Evolutionary conservation across 2,329 filamentous ascomycete genomes (phyloP), one percentile per base, ranked within the genome.

Genomic region (Zalaria obscura): DNA sequence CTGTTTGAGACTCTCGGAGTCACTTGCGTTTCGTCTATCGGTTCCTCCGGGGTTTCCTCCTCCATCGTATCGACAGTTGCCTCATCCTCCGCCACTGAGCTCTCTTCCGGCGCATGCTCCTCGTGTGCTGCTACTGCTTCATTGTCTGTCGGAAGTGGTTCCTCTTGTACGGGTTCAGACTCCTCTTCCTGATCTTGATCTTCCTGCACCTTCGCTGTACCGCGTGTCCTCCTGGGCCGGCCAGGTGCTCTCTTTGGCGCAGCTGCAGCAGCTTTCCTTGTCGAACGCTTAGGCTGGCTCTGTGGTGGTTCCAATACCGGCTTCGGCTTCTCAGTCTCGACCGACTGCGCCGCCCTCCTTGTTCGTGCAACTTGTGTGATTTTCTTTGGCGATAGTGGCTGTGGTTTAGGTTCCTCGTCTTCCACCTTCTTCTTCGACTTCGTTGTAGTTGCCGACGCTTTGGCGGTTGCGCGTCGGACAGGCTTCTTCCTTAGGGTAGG

Each of bases 351-450:
- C n/a, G 25, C 25, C 8, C 48, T 42, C 4, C 44, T 43, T 29
- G 45, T 43, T 38, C 46, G 53, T 5, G 52, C 47, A 9, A 59
- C 50, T 43, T 60, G 57, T 5, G 56, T 57, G 45, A 56, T 54
- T 50, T 60, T 60, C 49, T 59, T 59, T 4, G 58, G 55, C 27
- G 56, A 59, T 10, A 60, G 48, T 11, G 57, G 53, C 33, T 44
- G 27, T 18, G 48, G 45, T 38, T 43, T 39, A 5, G 25, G 18
- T 8, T 18, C 32, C 43, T 35, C 34, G 8, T 47, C 40, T 9
- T 9, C 27, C 3, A 44, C 38, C 35, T 42, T 38, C 18, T 47
- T 43, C 26, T 41, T 40, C 11, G 48, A 47, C 42, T 43, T 45
- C 6, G 44, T 35, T 10, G 42, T 45, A 25, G 43, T 37, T 18